phyloP scores from a whole-genome alignment of 345 rosid species.

The Psidium friedrichsthalianum region DNA sequence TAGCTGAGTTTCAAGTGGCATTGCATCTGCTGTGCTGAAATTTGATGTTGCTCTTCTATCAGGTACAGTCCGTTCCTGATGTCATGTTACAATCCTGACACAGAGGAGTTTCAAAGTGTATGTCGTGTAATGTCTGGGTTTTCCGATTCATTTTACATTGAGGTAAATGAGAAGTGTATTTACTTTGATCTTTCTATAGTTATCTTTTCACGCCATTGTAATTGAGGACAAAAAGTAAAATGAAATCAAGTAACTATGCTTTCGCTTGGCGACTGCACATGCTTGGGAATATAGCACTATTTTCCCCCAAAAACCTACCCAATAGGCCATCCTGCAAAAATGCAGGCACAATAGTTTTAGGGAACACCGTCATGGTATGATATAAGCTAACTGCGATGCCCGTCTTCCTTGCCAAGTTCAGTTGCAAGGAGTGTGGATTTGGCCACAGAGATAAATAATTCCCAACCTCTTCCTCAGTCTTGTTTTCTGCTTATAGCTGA shows the following conservation, averaged over 20 bases:
- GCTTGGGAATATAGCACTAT: background rate
- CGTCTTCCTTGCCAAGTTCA: background rate
- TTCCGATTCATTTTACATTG: conserved; percentile 70
- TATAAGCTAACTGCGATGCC: background rate
- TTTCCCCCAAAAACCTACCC: background rate
- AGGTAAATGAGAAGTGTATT: conserved; percentile 29
- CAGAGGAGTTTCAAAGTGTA: conserved; percentile 71
- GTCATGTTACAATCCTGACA: conserved; percentile 82
- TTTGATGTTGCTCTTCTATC: background rate
- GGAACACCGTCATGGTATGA: background rate
- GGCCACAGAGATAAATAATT: background rate
- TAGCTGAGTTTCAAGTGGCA: background rate
- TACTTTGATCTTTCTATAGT: background rate
- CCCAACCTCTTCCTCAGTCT: background rate
- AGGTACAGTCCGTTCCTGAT: conserved; percentile 93
- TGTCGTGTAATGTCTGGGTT: conserved; percentile 96
- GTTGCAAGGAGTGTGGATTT: background rate
- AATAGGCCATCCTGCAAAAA: background rate
- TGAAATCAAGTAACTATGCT: background rate
- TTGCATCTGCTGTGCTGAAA: background rate
- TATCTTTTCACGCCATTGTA: background rate
- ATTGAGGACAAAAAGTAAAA: background rate
- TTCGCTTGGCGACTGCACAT: background rate
- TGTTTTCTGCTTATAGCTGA: background rate
- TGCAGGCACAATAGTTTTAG: background rate